These are phyloP conservation scores for Pleurotus citrinopileatus DNA, from an alignment of 768 basidiomycete species.

Conservation along the genomic window DNA sequence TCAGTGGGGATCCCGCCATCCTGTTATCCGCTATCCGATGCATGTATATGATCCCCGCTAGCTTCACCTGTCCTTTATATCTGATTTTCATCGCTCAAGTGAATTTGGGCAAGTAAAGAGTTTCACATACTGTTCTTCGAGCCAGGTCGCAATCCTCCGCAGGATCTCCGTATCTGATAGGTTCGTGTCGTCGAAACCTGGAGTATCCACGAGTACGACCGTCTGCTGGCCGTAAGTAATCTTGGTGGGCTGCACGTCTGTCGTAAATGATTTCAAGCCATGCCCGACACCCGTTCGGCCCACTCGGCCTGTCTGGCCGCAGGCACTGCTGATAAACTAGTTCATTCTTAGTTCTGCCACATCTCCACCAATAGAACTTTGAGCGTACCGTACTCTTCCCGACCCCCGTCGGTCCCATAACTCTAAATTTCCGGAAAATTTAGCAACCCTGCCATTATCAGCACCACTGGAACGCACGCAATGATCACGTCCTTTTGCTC, in stretches of 20 bases:
- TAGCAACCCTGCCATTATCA: background rate
- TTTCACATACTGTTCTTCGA: slow-evolving; percentile 17
- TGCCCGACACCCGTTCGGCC: slow-evolving; percentile 14
- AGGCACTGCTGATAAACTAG: slow-evolving; percentile 24
- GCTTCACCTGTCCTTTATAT: slow-evolving; percentile 12
- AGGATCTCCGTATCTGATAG: slow-evolving; percentile 33
- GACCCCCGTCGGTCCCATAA: slow-evolving; percentile 26
- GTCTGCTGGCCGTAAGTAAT: slow-evolving; percentile 18
- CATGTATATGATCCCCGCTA: slow-evolving; percentile 35
- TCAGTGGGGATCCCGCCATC: slow-evolving; percentile 11
- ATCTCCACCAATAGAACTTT: background rate
- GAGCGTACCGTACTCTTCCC: slow-evolving; percentile 28
- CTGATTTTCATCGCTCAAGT: background rate
- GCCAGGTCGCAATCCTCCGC: slow-evolving; percentile 33
- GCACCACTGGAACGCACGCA: slow-evolving; percentile 3
- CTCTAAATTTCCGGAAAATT: slow-evolving; percentile 12
- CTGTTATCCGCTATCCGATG: slow-evolving; percentile 35
- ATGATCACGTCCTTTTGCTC: slow-evolving; percentile 1
- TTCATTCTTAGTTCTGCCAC: background rate
- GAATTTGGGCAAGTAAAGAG: background rate
- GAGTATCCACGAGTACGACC: slow-evolving; percentile 38
- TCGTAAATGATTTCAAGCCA: slow-evolving; percentile 36
- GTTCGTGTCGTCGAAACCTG: slow-evolving; percentile 34
- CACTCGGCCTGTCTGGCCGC: slow-evolving; percentile 11
- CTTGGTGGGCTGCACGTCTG: slow-evolving; percentile 27